phyloP scores from a whole-genome alignment of 495 filamentous ascomycete genomes.

The Cetradonia linearis region DNA sequence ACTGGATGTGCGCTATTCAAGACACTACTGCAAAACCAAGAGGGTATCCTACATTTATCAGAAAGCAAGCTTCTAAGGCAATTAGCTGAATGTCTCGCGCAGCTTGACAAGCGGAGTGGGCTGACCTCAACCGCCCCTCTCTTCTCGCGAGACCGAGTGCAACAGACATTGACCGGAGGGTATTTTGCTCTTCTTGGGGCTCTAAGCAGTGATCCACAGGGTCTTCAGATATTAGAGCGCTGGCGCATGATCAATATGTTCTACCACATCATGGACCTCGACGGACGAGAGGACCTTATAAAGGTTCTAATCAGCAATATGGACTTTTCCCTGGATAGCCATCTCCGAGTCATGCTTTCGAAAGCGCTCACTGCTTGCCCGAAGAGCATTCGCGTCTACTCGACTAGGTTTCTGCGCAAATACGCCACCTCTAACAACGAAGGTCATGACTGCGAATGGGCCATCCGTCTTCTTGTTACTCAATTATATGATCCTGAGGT shows the following conservation, averaged over 20 bases:
- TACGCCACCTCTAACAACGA: slow-evolving; percentile 49
- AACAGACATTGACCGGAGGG: slow-evolving; percentile 74
- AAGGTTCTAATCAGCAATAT: slow-evolving; percentile 78
- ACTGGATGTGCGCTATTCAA: slow-evolving; percentile 80
- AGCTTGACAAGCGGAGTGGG: slow-evolving; percentile 85
- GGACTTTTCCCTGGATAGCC: slow-evolving; percentile 80
- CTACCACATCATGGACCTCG: slow-evolving; percentile 91
- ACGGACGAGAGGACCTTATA: slow-evolving; percentile 81
- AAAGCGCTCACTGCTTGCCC: slow-evolving; percentile 86
- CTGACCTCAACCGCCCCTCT: slow-evolving; percentile 78
- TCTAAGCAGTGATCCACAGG: slow-evolving; percentile 68
- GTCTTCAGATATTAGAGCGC: slow-evolving; percentile 81
- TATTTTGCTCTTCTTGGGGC: slow-evolving; percentile 90
- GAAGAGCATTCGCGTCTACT: slow-evolving; percentile 81
- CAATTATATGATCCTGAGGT: slow-evolving; percentile 96
- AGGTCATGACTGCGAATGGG: slow-evolving; percentile 63
- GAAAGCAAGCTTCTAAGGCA: slow-evolving; percentile 90
- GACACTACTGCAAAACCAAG: slow-evolving; percentile 68
- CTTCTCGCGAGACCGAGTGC: slow-evolving; percentile 73
- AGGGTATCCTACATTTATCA: slow-evolving; percentile 74
- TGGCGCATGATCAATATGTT: slow-evolving; percentile 99
- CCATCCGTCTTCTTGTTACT: slow-evolving; percentile 88
- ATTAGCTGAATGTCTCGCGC: slow-evolving; percentile 88
- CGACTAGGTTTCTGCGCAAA: slow-evolving; percentile 72
- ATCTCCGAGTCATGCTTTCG: slow-evolving; percentile 82